These are phyloP conservation scores for Blastobotrys serpentis DNA, from an alignment of 1,139 yeast species.

Conservation along the genomic window DNA sequence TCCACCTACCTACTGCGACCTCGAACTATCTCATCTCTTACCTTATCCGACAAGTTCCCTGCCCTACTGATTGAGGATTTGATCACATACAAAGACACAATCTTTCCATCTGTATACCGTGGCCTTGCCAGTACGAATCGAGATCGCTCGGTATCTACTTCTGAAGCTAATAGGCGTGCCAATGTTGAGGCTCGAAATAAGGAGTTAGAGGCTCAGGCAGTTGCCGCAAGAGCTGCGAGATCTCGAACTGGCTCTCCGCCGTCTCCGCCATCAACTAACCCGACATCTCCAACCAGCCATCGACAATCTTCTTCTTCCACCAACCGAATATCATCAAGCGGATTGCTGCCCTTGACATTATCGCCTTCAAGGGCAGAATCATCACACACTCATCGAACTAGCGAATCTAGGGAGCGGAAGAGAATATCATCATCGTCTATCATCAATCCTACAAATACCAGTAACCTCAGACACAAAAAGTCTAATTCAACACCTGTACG, in stretches of 20 bases:
- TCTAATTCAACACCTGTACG: slow-evolving; percentile 21
- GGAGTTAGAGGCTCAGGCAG: slow-evolving; percentile 28
- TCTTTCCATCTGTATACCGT: slow-evolving; percentile 30
- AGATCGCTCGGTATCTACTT: slow-evolving; percentile 30
- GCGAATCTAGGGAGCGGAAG: slow-evolving; percentile 10
- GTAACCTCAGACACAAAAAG: slow-evolving; percentile 20
- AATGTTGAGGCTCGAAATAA: slow-evolving; percentile 36
- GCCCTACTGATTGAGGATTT: slow-evolving; percentile 31
- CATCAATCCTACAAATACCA: slow-evolving; percentile 11
- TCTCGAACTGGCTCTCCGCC: slow-evolving; percentile 23
- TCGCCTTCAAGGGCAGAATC: slow-evolving; percentile 25
- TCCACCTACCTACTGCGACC: slow-evolving; percentile 38
- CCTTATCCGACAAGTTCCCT: slow-evolving; percentile 37
- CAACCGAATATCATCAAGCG: slow-evolving; percentile 20
- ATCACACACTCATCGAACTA: background rate
- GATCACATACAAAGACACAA: slow-evolving; percentile 25
- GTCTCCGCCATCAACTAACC: slow-evolving; percentile 15
- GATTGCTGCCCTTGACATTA: slow-evolving; percentile 28
- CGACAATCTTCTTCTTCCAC: slow-evolving; percentile 11
- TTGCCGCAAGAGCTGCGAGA: slow-evolving; percentile 15
- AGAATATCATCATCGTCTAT: slow-evolving; percentile 14
- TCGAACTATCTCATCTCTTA: slow-evolving; percentile 33
- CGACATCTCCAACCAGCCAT: slow-evolving; percentile 10
- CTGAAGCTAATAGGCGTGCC: slow-evolving; percentile 33
- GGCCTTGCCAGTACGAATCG: slow-evolving; percentile 18